Base-by-base conservation (phyloP, 169 alveolate genomes). In the Cyclospora cayetanensis region DNA sequence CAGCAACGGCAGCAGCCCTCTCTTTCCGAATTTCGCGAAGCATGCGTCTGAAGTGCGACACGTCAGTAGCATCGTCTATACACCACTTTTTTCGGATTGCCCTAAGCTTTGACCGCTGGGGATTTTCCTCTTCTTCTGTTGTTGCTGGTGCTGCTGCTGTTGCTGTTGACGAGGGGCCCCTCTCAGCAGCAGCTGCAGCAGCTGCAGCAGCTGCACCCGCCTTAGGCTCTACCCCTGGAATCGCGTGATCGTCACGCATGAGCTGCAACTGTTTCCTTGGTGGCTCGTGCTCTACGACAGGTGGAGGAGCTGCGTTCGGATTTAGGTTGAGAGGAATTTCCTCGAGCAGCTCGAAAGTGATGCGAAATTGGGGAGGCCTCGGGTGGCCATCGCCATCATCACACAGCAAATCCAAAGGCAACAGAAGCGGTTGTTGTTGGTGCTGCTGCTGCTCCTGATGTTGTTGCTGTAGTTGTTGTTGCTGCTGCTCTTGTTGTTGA, bases 131-230 rank as follows among this genome's bases (percentile, higher is more conserved):
- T 25, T 31, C 68, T 11, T 31, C 25, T 55, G 25, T 31, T 55
- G 35, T 31, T 25, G 22, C 77, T 65, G 77, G 43, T 65, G 39
- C 77, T 65, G 39, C 39, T 65, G 35, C 22, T 65, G 41, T 22
- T 65, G 39, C 42, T 65, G 35, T 42, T 65, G n/a, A n/a, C n/a
- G n/a, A n/a, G n/a, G n/a, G 39, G 15, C 4, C 22, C 77, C 34
- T n/a, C 22, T n/a, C 41, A 65, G 77, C 77, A 65, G 77, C 77
- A 65, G 77, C 27, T 65, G 41, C 77, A n/a, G 77, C 77, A 5
- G 37, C 12, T 20, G 25, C 68, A 55, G 15, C 68, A 55, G 12
- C 2, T 31, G 4, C 25, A n/a, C n/a, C n/a, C n/a, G n/a, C n/a
- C n/a, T n/a, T n/a, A n/a, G n/a, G n/a, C n/a, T n/a, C n/a, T n/a